Evolutionary conservation across 2,329 filamentous ascomycete genomes (phyloP).

Genomic region (Fusarium veterinarium): DNA sequence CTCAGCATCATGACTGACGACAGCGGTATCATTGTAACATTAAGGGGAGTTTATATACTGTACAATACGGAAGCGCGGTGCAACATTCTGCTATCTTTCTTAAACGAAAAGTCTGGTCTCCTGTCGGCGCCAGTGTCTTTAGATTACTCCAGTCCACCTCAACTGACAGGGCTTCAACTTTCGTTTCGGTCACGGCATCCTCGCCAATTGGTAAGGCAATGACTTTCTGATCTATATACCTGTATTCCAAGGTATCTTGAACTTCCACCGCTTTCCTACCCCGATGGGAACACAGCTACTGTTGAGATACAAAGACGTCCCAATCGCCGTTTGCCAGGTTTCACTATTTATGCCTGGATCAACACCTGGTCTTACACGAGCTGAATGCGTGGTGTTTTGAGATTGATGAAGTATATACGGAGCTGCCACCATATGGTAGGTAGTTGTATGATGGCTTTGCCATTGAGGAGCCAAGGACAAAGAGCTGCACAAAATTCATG

Average conservation of each 20-base stretch:
- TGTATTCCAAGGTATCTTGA: not conserved
- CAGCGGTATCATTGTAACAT: slow-evolving; percentile 19
- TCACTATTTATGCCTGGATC: not conserved
- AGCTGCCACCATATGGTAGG: not conserved
- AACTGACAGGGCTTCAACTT: not conserved
- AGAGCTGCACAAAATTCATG: not conserved
- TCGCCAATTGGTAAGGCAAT: not conserved
- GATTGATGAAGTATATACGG: no score
- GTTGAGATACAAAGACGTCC: not conserved
- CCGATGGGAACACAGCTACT: not conserved
- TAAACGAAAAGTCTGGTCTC: not conserved
- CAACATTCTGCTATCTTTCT: rapidly evolving
- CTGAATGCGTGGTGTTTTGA: not conserved
- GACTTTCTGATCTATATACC: no score
- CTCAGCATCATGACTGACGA: not conserved
- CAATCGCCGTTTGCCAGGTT: not conserved
- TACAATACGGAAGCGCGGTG: slow-evolving; percentile 14
- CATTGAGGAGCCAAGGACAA: not conserved
- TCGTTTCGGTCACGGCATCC: not conserved
- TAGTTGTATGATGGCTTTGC: rapidly evolving
- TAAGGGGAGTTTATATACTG: slow-evolving; percentile 7
- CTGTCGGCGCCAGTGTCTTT: not conserved
- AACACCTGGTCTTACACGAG: not conserved
- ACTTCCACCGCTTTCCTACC: not conserved
- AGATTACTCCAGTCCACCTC: not conserved